A percentile compares a stretch with the other conserved stretches of the same genome.
Evolutionary conservation across 2,329 filamentous ascomycete genomes (phyloP).

Genomic region (Torrubiellomyces zombiae): DNA sequence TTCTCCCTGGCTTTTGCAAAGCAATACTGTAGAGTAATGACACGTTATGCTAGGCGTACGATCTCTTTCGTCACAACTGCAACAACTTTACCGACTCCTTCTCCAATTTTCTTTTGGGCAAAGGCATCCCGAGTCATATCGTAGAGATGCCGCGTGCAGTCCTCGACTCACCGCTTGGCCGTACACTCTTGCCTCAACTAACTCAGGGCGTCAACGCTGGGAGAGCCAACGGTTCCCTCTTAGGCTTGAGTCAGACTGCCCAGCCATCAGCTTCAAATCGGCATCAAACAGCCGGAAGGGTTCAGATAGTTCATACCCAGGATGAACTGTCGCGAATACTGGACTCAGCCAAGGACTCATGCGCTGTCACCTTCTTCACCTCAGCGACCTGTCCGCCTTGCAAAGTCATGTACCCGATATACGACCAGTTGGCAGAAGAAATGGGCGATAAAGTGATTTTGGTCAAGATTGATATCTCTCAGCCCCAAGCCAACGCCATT

Average conservation of each 20-base stretch:
- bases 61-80: slow-evolving; percentile 83
- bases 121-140: slow-evolving; percentile 78
- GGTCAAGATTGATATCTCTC: slow-evolving; percentile 68
- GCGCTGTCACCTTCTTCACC: slow-evolving; percentile 81
- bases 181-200: slow-evolving; percentile 66
- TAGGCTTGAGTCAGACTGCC: slow-evolving; percentile 30
- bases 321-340: slow-evolving; percentile 19
- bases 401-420: slow-evolving; percentile 66
- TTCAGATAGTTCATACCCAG: slow-evolving; percentile 40
- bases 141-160: slow-evolving; percentile 71
- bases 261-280: slow-evolving; percentile 7
- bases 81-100: slow-evolving; percentile 97
- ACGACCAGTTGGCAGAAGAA: slow-evolving; percentile 63
- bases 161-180: slow-evolving; percentile 70
- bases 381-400: slow-evolving; percentile 76
- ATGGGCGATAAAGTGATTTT: slow-evolving; percentile 50
- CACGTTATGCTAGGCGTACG: slow-evolving; percentile 49
- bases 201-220: slow-evolving; percentile 32
- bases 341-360: slow-evolving; percentile 45
- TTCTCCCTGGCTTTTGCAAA: neutral
- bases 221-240: slow-evolving; percentile 32
- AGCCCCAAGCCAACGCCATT: slow-evolving; percentile 45
- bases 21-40: neutral
- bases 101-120: slow-evolving; percentile 73
- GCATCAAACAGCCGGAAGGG: slow-evolving; percentile 14